These are phyloP conservation scores for Trichomonas vaginalis DNA, from an alignment of 208 protist genomes.

Conservation along the genomic window DNA sequence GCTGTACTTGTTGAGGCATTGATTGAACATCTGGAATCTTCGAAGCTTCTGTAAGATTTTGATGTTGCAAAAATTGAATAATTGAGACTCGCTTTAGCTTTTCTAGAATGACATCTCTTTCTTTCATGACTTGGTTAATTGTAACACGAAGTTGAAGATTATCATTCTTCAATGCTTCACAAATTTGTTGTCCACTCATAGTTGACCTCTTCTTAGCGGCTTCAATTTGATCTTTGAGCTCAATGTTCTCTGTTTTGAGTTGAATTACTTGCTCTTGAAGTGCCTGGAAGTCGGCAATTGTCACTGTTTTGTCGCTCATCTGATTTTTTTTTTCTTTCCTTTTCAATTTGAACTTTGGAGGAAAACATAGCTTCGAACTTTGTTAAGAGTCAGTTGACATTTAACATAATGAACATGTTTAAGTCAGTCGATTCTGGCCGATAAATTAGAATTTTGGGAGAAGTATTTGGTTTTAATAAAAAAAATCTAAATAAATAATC, in stretches of 20 bases:
- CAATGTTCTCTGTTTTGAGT: neutral
- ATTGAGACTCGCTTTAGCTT: neutral
- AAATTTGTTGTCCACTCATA: neutral
- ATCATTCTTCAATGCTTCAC: neutral
- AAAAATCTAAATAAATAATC: too few species aligned
- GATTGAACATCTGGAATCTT: neutral
- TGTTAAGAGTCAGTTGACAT: too few species aligned
- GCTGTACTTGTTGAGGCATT: neutral
- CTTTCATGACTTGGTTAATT: neutral
- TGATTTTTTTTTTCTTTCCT: too few species aligned
- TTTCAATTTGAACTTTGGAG: too few species aligned
- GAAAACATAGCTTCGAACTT: too few species aligned
- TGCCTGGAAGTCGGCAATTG: neutral
- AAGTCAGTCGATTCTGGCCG: too few species aligned
- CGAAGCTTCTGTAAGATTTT: neutral
- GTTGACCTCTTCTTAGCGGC: neutral
- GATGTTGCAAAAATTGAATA: neutral
- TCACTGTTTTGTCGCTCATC: neutral
- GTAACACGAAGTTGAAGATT: neutral
- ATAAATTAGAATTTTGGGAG: too few species aligned
- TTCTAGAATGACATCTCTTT: neutral
- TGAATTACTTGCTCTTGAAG: neutral
- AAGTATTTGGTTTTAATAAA: too few species aligned
- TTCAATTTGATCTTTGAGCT: neutral
- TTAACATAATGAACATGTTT: too few species aligned